These are phyloP conservation scores for Podospora tetraspora DNA, from an alignment of 495 filamentous ascomycete species.

Conservation along the genomic window DNA sequence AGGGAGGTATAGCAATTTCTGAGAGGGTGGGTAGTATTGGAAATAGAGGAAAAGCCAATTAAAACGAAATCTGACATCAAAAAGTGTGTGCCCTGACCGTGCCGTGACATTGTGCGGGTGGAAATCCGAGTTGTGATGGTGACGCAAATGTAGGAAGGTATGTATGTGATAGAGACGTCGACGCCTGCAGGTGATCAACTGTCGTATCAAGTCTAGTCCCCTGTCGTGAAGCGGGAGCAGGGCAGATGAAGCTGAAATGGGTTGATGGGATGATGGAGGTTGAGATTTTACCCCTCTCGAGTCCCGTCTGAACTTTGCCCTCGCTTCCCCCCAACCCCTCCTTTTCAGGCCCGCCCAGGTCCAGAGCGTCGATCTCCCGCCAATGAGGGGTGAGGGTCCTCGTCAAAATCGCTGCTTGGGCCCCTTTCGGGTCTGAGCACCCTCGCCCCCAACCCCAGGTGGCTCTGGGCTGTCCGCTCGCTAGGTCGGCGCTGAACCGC, in stretches of 20 bases:
- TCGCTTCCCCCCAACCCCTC: not conserved
- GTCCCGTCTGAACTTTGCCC: not conserved
- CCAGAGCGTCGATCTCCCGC: not conserved
- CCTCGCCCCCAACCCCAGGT: not conserved
- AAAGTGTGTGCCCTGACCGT: not conserved
- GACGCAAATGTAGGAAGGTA: not conserved
- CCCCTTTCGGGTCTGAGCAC: not conserved
- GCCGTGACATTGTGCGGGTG: not conserved
- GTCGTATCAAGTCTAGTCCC: not conserved
- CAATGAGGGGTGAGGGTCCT: not conserved
- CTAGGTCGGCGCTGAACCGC: not conserved
- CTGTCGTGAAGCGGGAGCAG: not conserved
- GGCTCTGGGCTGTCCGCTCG: not conserved
- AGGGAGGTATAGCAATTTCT: not conserved
- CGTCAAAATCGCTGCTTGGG: not conserved
- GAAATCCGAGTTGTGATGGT: not conserved
- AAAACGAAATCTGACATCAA: not conserved
- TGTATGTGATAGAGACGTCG: not conserved
- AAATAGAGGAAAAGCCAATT: not conserved
- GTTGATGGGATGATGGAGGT: not conserved
- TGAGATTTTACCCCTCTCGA: not conserved
- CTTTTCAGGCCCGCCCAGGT: not conserved
- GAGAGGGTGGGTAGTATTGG: not conserved
- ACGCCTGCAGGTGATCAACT: not conserved
- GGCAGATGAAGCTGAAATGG: not conserved